These are phyloP conservation scores for Umbilicus rupestris DNA, from an alignment of 164 flowering plant genomes.

Conservation along the genomic window DNA sequence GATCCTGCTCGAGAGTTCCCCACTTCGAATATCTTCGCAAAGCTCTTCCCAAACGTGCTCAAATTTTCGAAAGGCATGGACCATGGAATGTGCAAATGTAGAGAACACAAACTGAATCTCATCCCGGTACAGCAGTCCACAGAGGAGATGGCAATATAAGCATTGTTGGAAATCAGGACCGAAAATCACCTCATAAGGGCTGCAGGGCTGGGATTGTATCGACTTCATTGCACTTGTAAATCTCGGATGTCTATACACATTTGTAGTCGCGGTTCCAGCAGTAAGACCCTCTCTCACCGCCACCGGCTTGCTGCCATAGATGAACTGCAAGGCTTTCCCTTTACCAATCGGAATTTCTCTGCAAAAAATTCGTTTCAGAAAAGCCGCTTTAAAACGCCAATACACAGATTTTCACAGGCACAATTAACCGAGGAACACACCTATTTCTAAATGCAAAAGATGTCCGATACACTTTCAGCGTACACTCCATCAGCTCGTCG, in stretches of 20 bases:
- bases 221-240: conserved; percentile 54
- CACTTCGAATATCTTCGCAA: conserved; percentile 48
- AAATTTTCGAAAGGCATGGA: conserved; percentile 65
- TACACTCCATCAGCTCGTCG: conserved; percentile 46
- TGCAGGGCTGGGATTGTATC: conserved; percentile 49
- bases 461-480: conserved; percentile 68
- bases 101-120: conserved; percentile 64
- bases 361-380: conserved; percentile 15
- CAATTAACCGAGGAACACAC: conserved; percentile 29
- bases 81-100: conserved; percentile 77
- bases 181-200: conserved; percentile 91
- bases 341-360: conserved; percentile 68
- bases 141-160: conserved; percentile 81
- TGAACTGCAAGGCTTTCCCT: conserved; percentile 74
- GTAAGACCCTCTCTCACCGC: conserved; percentile 66
- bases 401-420: background rate
- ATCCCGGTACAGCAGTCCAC: conserved; percentile 59
- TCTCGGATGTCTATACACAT: conserved; percentile 44
- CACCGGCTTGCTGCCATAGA: conserved; percentile 77
- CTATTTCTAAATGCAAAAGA: conserved; percentile 85
- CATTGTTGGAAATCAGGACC: conserved; percentile 77
- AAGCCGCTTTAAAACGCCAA: background rate
- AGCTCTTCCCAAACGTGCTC: conserved; percentile 83
- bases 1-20: conserved; percentile 42
- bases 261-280: conserved; percentile 79